Base-by-base conservation (phyloP, 768 basidiomycete genomes). In the Tricholoma sp. region DNA sequence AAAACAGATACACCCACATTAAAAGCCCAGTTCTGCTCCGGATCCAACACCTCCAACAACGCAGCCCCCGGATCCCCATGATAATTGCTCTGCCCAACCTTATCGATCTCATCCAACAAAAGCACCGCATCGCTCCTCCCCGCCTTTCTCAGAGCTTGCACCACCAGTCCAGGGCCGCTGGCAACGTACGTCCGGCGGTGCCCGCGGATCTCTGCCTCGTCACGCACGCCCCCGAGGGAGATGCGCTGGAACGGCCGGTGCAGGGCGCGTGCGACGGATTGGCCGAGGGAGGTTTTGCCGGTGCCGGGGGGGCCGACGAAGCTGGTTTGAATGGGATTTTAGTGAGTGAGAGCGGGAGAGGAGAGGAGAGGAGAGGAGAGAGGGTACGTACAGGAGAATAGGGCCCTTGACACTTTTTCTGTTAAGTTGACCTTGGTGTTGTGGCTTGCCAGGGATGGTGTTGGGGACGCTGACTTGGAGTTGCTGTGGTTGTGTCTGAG, bases 21-120 rank as follows among this genome's bases (percentile, higher is more conserved):
- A 66, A 91, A 91, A 0, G 83, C 78, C 65, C 89, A 81, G 59
- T 94, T 95, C 70, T 96, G 93, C 67, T 97, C 95, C 0, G 95
- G 95, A 67, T 97, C 95, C 52, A 98, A 77, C 0, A 95, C 93
- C 65, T 98, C 94, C 4, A 98, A 73, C 57, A 98, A 70, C 0
- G 94, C 94, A 37, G 95, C 95, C 2, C 83, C 84, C 12, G 94
- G 94, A 68, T 96, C 94, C 0, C 94, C 94, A 62, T 96, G 94
- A 74, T 90, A 89, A 65, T 89, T 93, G 62, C 81, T 88, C 55
- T 88, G 86, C 0, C 88, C 88, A 54, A 93, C 81, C 72, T 97
- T 97, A 72, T 97, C 95, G 44, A 97, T 84, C 69, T 97, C 95
- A 65, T 97, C 95, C 74, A 95, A 74, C 32, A 98, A 72, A 53